phyloP scores from a whole-genome alignment of 768 basidiomycete genomes.

The Lactarius hatsudake region DNA sequence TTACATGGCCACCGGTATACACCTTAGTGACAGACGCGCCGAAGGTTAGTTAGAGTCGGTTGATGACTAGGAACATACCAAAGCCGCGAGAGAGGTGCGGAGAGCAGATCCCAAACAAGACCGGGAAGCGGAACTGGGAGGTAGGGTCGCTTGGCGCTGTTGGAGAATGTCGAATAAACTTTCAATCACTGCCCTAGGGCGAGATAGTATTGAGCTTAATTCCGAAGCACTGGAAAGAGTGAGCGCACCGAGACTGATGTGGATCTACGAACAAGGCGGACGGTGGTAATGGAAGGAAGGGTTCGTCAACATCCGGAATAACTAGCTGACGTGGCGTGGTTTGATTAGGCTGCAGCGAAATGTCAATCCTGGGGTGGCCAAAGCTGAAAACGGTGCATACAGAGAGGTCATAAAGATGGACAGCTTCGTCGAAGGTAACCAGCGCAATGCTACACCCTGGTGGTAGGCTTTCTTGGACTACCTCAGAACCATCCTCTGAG shows the following conservation, averaged over 20 bases:
- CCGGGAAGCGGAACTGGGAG: slow-evolving; percentile 37
- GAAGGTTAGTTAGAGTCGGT: slow-evolving; percentile 17
- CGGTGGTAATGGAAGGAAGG: slow-evolving; percentile 70
- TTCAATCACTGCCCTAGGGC: slow-evolving; percentile 58
- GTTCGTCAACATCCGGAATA: slow-evolving; percentile 87
- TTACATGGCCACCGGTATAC: slow-evolving; percentile 73
- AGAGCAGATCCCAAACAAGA: slow-evolving; percentile 80
- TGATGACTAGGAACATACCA: slow-evolving; percentile 46
- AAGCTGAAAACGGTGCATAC: slow-evolving; percentile 46
- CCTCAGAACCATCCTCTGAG: slow-evolving; percentile 39
- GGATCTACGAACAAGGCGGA: slow-evolving; percentile 78
- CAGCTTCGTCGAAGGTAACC: slow-evolving; percentile 71
- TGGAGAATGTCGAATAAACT: slow-evolving; percentile 64
- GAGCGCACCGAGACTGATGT: slow-evolving; percentile 55
- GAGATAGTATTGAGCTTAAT: slow-evolving; percentile 9
- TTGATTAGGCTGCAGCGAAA: slow-evolving; percentile 32
- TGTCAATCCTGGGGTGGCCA: slow-evolving; percentile 1
- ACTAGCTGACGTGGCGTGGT: slow-evolving; percentile 56
- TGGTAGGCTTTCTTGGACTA: slow-evolving; percentile 50
- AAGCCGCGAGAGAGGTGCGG: slow-evolving; percentile 62
- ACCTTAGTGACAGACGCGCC: slow-evolving; percentile 37
- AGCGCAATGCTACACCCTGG: slow-evolving; percentile 62
- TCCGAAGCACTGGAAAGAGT: background rate
- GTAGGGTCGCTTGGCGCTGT: slow-evolving; percentile 50
- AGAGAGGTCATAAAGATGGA: slow-evolving; percentile 89